Evolutionary conservation across 345 rosid species (phyloP), one percentile per base, ranked within the genome.

Genomic region (Xanthoceras sorbifolium): DNA sequence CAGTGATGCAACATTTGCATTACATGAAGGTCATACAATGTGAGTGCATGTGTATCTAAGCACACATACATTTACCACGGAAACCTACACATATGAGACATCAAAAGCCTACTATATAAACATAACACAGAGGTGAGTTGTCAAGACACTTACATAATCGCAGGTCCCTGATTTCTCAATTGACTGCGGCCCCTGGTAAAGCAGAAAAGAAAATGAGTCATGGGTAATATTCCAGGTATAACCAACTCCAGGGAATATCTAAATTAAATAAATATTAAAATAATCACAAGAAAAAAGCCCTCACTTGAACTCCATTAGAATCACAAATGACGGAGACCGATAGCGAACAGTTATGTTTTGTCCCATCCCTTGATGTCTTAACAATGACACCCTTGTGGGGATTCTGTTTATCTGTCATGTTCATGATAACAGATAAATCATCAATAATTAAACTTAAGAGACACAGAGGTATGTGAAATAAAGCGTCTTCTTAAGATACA

Each of bases 311-410:
- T 83, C 87, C 88, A 54, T 79, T 84, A 71, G 87, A 75, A 85
- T 92, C 90, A 82, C 99, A 97, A 60, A 88, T 65, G 76, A 97
- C 84, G 73, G 94, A 88, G 28, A 94, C 92, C 46, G 97, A 86
- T 67, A 96, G 94, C 2, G 99, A 92, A 81, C 99, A 97, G 64
- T 85, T 84, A 42, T 62, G 52, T 74, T 79, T 79, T 40, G 73
- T 72, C 67, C 81, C 79, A 72, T 68, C 69, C 78, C 75, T 74
- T 73, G 89, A 87, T 93, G 94, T 92, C 82, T 83, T 92, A 78
- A 94, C 89, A 85, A 78, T 79, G 76, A 97, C 92, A 76, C 97
- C 99, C 77, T 81, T 89, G 73, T 85, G 84, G 29, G 97, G 99
- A 86, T 92, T 88, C 74, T 81, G 74, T 65, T 85, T 68, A 85